Evolutionary conservation across 495 filamentous ascomycete genomes (phyloP).

Genomic region (Neurospora sp.): DNA sequence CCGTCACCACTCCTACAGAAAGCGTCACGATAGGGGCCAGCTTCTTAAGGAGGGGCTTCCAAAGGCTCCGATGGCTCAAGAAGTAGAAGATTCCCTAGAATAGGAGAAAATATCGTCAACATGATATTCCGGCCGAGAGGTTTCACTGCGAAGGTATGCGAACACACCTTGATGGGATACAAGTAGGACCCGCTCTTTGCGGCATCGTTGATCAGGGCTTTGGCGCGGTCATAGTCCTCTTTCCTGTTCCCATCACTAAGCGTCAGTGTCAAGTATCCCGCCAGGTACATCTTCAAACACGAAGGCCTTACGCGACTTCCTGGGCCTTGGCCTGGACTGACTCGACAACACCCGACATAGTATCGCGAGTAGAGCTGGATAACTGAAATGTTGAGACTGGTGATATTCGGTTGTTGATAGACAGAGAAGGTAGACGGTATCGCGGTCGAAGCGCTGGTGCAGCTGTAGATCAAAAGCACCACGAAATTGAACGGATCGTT

Average conservation of each 20-base stretch:
- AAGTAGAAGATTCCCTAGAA: slow-evolving; percentile 65
- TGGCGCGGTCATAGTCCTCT: slow-evolving; percentile 49
- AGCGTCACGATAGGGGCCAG: slow-evolving; percentile 60
- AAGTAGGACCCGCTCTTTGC: slow-evolving; percentile 66
- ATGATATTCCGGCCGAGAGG: neutral
- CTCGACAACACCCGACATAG: slow-evolving; percentile 11
- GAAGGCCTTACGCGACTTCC: slow-evolving; percentile 36
- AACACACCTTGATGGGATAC: slow-evolving; percentile 68
- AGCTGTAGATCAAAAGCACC: neutral
- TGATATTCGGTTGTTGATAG: neutral
- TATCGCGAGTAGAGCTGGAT: neutral
- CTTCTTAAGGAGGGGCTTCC: slow-evolving; percentile 59
- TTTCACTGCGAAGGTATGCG: neutral
- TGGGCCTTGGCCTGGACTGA: slow-evolving; percentile 34
- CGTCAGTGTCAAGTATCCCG: neutral
- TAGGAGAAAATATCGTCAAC: neutral
- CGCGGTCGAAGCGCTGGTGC: neutral
- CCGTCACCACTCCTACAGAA: slow-evolving; percentile 53
- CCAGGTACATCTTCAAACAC: neutral
- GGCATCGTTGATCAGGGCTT: slow-evolving; percentile 47
- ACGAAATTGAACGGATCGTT: neutral
- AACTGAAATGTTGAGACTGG: neutral
- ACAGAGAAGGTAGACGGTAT: neutral
- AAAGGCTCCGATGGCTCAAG: slow-evolving; percentile 49
- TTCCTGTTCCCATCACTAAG: slow-evolving; percentile 19